A percentile compares a stretch with the other conserved stretches of the same genome.
Conservation (phyloP, 2,329 filamentous ascomycete species). For the Calonectria leucothoes region DNA sequence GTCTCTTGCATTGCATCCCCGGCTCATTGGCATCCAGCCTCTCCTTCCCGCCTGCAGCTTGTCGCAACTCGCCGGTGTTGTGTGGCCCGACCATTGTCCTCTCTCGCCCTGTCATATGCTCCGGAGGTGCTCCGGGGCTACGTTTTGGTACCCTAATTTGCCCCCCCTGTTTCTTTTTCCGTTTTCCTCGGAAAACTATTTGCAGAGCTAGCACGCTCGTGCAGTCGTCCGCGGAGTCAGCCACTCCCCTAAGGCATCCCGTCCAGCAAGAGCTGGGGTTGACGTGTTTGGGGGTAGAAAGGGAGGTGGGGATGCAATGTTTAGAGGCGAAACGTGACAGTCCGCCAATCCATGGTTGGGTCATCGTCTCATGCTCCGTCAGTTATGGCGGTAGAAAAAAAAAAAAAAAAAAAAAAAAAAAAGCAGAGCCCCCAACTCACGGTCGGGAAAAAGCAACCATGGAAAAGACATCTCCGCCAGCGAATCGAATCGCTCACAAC, state of each 20-base stretch:
- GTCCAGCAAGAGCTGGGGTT: neutral
- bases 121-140: neutral
- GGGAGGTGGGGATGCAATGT: neutral
- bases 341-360: neutral
- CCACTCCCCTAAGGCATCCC: neutral
- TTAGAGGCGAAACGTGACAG: neutral
- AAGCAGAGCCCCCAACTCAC: neutral
- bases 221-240: neutral
- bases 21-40: neutral
- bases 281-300: neutral
- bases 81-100: neutral
- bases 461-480: neutral
- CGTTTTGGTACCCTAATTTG: neutral
- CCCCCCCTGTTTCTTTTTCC: neutral
- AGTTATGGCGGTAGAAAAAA: neutral
- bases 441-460: neutral
- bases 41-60: neutral
- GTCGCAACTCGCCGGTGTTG: neutral
- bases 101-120: neutral
- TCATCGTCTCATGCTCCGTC: neutral
- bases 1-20: neutral
- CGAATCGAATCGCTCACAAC: neutral
- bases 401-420: neutral
- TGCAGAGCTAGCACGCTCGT: neutral
- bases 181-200: slow-evolving; percentile 8